Evolutionary conservation across 164 flowering plant species (phyloP).

Genomic region (Platanus orientalis): DNA sequence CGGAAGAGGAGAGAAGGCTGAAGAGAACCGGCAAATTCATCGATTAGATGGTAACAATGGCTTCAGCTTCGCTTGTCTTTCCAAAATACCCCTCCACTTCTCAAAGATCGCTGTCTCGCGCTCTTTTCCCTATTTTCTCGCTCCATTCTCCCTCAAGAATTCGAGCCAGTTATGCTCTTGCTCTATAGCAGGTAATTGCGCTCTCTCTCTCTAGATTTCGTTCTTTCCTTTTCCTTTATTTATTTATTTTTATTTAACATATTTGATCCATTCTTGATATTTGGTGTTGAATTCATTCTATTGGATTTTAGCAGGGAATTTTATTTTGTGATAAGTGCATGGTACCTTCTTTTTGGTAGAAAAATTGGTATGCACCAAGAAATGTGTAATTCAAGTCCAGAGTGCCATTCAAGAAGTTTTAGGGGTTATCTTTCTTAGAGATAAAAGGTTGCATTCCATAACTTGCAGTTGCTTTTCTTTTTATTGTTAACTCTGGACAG

Average conservation of each 20-base stretch:
- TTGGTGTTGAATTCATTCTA: not conserved
- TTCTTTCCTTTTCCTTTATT: not conserved
- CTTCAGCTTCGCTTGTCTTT: conserved; percentile 16
- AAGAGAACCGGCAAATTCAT: no score
- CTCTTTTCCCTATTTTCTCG: conserved; percentile 9
- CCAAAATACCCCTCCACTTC: conserved; percentile 21
- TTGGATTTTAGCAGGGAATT: not conserved
- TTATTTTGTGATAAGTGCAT: not conserved
- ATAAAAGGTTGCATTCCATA: no score
- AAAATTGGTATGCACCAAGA: no score
- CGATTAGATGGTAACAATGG: conserved; percentile 11
- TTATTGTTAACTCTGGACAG: no score
- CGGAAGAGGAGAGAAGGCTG: no score
- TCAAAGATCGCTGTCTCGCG: conserved; percentile 1
- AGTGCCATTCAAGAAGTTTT: no score
- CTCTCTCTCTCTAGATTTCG: not conserved
- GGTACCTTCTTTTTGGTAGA: no score
- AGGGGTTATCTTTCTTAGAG: no score
- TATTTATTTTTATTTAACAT: not conserved
- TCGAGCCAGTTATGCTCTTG: conserved; percentile 27
- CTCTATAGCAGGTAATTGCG: conserved; percentile 23
- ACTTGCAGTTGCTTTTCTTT: no score
- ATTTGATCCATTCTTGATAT: not conserved
- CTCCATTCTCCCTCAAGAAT: conserved; percentile 14
- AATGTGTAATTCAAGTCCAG: no score